Evolutionary conservation across 768 basidiomycete genomes (phyloP).

Genomic region (Chalciporus piperatus): DNA sequence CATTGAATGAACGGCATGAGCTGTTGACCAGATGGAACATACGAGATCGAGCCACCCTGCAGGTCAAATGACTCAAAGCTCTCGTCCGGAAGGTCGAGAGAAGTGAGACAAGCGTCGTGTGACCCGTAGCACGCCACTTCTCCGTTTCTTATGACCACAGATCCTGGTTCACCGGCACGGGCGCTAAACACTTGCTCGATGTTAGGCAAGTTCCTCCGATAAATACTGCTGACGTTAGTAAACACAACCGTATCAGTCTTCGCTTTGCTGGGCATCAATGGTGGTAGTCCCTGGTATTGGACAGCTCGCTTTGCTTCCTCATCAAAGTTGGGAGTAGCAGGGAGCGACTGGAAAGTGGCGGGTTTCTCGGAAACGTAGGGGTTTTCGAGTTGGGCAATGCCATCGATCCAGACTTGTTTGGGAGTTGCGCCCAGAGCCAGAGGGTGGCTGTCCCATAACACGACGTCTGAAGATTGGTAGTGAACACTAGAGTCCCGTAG

Average conservation of each 20-base stretch:
- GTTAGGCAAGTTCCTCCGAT: slow-evolving; percentile 32
- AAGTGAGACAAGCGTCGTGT: slow-evolving; percentile 23
- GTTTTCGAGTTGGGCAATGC: slow-evolving; percentile 62
- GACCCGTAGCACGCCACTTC: slow-evolving; percentile 51
- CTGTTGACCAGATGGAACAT: slow-evolving; percentile 19
- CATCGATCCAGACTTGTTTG: slow-evolving; percentile 81
- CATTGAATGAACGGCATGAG: neutral
- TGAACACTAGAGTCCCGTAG: neutral
- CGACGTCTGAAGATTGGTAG: slow-evolving; percentile 46
- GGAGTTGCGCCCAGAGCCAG: slow-evolving; percentile 76
- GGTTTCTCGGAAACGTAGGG: slow-evolving; percentile 56
- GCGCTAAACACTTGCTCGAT: slow-evolving; percentile 21
- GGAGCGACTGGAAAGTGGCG: slow-evolving; percentile 44
- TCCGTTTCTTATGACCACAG: slow-evolving; percentile 55
- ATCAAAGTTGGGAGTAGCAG: slow-evolving; percentile 61
- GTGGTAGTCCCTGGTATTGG: slow-evolving; percentile 68
- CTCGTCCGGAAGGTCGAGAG: slow-evolving; percentile 8
- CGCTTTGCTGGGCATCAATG: slow-evolving; percentile 46
- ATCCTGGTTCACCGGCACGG: slow-evolving; percentile 20
- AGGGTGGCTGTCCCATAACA: slow-evolving; percentile 78
- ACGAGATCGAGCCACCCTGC: slow-evolving; percentile 61
- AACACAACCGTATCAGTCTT: slow-evolving; percentile 50
- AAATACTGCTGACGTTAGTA: slow-evolving; percentile 58
- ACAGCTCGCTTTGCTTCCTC: slow-evolving; percentile 58
- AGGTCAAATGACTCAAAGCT: slow-evolving; percentile 50